Base-by-base conservation (phyloP, 768 basidiomycete species). In the Boletus fagicola region DNA sequence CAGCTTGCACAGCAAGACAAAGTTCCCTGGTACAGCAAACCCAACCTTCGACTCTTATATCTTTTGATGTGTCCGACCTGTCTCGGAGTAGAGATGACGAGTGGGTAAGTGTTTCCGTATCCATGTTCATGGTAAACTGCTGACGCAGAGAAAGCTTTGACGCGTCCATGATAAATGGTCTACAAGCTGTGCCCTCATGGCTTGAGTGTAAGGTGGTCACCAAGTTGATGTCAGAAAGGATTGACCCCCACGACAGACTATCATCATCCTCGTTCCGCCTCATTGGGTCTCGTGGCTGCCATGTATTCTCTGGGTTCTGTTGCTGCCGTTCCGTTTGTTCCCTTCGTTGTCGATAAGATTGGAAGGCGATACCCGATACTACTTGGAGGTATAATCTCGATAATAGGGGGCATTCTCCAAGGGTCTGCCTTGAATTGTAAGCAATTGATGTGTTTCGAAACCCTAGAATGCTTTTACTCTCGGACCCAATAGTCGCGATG, bases 281-380 rank as follows among this genome's bases (percentile, higher is more conserved):
- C 81, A 13, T 43, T 62, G 50, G 50, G 50, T 20, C n/a, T 51
- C 67, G 45, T 59, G 56, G n/a, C 78, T 15, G 74, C 83, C 2
- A 77, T 83, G 63, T 86, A 85, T 63, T 82, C 83, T 1, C 76
- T 86, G n/a, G 85, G 85, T 8, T 79, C 80, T 3, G 77, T 87
- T 31, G 60, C 74, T 20, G 79, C 81, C 0, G 67, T 86, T 5
- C 85, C 85, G 0, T 67, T 83, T 24, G 64, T 51, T 4, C 46
- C 64, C 10, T 39, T 4, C 0, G 6, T 56, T 18, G 56, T 56
- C 28, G 64, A 65, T 30, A 62, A 42, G 12, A 12, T 56, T 3
- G 64, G 64, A 28, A 55, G 64, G n/a, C 60, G 64, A 22, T 46
- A 45, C 22, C 43, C 65, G 0, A 66, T 66, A 59, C 36, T 66